These are phyloP conservation scores for Collybia sp. DNA, from an alignment of 768 basidiomycete species.

Conservation along the genomic window DNA sequence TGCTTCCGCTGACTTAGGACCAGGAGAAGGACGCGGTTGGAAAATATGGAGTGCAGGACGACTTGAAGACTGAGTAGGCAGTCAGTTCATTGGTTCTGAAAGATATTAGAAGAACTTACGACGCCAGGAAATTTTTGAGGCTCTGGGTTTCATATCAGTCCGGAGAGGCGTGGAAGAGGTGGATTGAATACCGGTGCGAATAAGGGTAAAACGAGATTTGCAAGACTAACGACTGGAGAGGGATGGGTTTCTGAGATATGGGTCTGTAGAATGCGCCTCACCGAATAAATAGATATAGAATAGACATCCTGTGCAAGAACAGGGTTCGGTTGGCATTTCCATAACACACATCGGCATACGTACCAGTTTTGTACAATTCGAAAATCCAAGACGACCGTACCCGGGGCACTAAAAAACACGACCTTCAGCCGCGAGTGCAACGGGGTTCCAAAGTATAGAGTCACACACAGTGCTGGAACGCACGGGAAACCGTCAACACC, in stretches of 20 bases:
- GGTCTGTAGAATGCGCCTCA: conserved; percentile 9
- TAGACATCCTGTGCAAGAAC: background rate
- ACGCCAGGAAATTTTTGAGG: conserved; percentile 8
- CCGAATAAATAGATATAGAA: conserved; percentile 7
- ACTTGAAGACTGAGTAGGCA: conserved; percentile 15
- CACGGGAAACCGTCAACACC: conserved; percentile 2
- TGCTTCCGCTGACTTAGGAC: conserved; percentile 13
- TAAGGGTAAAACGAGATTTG: background rate
- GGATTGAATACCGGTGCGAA: background rate
- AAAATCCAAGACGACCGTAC: conserved; percentile 2
- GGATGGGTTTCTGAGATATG: conserved; percentile 10
- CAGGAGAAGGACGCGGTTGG: conserved; percentile 22
- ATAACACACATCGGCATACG: background rate
- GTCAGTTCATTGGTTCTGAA: background rate
- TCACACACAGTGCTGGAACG: conserved; percentile 1
- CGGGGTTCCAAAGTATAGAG: background rate
- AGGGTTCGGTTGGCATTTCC: background rate
- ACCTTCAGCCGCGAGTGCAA: background rate
- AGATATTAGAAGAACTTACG: conserved; percentile 5
- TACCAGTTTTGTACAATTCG: conserved; percentile 3
- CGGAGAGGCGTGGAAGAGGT: background rate
- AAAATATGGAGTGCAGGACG: conserved; percentile 23
- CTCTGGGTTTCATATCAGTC: background rate
- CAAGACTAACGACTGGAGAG: background rate
- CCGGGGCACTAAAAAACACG: background rate